Base-by-base conservation (phyloP, 371 early-diverging fungal genomes). In the Gilbertella persicaria region DNA sequence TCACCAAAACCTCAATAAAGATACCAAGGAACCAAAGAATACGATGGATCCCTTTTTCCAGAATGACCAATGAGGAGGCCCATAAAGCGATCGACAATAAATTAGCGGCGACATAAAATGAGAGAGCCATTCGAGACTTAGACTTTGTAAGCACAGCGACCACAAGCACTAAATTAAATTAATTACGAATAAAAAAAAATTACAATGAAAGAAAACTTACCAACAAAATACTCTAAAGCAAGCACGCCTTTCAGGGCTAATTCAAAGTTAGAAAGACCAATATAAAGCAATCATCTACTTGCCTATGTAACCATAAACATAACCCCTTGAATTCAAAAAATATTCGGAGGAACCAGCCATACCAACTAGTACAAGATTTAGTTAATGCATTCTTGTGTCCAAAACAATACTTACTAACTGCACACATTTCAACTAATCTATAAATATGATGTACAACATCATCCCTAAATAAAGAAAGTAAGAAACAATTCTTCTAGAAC, bases 11-110 rank as follows among this genome's bases (percentile, higher is more conserved):
- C 46, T 83, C 83, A 29, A 63, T 63, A 1, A 71, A 23, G n/a
- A 83, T 70, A 10, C 76, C 77, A 1, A 69, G 5, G 30, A 69
- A 81, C 83, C 83, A 83, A 47, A 83, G 64, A 10, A 73, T 64
- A 37, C 78, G 76, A 35, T 81, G 83, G 16, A 62, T 67, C 1
- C 58, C 59, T 19, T 67, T 58, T 19, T 67, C 60, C 13, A 78
- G 62, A 13, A 80, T 70, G 4, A 63, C 38, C 5, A 76, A 45
- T 0, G 83, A 80, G 1, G 69, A 58, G 12, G 61, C 77, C 83
- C 83, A 83, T 9, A 83, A 50, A 9, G 73, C 54, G 43, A 83
- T 78, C 1, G 83, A 80, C 4, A 78, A 35, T 4, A 80, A 16
- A 50, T 83, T 83, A 38, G 78, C 73, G 16, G 55, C 70, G 7